phyloP scores from a whole-genome alignment of 2,329 filamentous ascomycete genomes.

The Aspergillus costaricaensis region DNA sequence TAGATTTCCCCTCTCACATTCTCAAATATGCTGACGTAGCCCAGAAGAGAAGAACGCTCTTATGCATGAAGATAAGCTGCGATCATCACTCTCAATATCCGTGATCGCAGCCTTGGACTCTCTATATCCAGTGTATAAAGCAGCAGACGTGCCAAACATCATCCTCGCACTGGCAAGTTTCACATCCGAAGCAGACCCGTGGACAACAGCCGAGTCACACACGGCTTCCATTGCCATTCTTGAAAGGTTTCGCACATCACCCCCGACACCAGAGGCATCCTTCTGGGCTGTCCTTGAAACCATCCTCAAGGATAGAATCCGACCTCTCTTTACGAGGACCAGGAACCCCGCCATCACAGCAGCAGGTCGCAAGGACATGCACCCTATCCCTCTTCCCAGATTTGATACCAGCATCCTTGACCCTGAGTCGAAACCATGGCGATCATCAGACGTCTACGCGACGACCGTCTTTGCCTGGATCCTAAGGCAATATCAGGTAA shows the following conservation, averaged over 20 bases:
- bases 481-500: slow-evolving; percentile 39
- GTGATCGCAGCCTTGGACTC: slow-evolving; percentile 27
- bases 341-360: slow-evolving; percentile 46
- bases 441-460: slow-evolving; percentile 37
- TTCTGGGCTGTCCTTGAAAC: slow-evolving; percentile 24
- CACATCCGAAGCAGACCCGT: slow-evolving; percentile 35
- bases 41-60: slow-evolving; percentile 22
- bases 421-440: slow-evolving; percentile 43
- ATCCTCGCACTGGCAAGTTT: slow-evolving; percentile 38
- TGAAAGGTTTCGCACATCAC: background rate
- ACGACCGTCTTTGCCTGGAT: slow-evolving; percentile 40
- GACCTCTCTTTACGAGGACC: slow-evolving; percentile 45
- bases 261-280: background rate
- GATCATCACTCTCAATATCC: slow-evolving; percentile 33
- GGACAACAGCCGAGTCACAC: slow-evolving; percentile 33
- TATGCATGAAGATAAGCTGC: slow-evolving; percentile 29
- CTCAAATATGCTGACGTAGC: background rate
- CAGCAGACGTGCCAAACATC: slow-evolving; percentile 27
- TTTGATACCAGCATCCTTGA: slow-evolving; percentile 41
- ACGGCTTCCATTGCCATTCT: slow-evolving; percentile 23
- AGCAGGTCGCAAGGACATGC: slow-evolving; percentile 47
- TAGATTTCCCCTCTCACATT: background rate
- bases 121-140: slow-evolving; percentile 22
- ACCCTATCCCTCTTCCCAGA: slow-evolving; percentile 38
- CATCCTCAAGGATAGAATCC: slow-evolving; percentile 33